These are phyloP conservation scores for Kuraishia cidri DNA, from an alignment of 805 yeast genomes.

Conservation along the genomic window DNA sequence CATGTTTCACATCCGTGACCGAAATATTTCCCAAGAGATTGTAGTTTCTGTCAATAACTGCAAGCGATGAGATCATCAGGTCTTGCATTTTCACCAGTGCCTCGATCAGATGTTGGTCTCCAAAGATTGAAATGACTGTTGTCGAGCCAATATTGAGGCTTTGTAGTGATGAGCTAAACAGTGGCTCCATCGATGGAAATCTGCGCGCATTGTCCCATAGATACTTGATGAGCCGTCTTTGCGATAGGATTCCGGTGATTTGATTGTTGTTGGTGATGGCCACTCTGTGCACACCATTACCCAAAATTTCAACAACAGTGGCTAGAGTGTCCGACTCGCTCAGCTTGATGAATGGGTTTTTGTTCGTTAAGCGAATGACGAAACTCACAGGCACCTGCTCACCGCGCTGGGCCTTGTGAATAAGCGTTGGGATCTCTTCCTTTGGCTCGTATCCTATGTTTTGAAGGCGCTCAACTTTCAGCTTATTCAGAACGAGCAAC, in stretches of 20 bases:
- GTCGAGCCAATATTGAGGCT: constrained; percentile 68
- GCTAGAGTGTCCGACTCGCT: constrained; percentile 60
- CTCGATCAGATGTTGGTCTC: constrained; percentile 81
- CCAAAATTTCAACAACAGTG: constrained; percentile 76
- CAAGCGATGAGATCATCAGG: constrained; percentile 80
- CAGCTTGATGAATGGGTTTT: constrained; percentile 80
- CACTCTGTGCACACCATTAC: constrained; percentile 93
- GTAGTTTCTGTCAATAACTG: constrained; percentile 77
- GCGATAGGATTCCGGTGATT: constrained; percentile 82
- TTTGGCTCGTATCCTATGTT: constrained; percentile 20
- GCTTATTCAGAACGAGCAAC: constrained; percentile 73
- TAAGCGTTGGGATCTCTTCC: constrained; percentile 30
- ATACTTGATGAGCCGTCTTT: constrained; percentile 76
- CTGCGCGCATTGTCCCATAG: constrained; percentile 90
- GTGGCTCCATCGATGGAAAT: constrained; percentile 72
- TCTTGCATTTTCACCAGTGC: constrained; percentile 81
- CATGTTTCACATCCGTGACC: constrained; percentile 86
- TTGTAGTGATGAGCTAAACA: constrained; percentile 58
- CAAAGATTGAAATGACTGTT: constrained; percentile 72
- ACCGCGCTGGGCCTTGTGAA: constrained; percentile 69
- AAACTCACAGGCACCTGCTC: constrained; percentile 88
- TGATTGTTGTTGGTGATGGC: constrained; percentile 54
- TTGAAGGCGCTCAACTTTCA: constrained; percentile 27
- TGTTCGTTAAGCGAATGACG: constrained; percentile 76
- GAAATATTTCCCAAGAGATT: constrained; percentile 86